phyloP scores from a whole-genome alignment of 2,329 filamentous ascomycete genomes.

The Arthrobotrys entomopaga region DNA sequence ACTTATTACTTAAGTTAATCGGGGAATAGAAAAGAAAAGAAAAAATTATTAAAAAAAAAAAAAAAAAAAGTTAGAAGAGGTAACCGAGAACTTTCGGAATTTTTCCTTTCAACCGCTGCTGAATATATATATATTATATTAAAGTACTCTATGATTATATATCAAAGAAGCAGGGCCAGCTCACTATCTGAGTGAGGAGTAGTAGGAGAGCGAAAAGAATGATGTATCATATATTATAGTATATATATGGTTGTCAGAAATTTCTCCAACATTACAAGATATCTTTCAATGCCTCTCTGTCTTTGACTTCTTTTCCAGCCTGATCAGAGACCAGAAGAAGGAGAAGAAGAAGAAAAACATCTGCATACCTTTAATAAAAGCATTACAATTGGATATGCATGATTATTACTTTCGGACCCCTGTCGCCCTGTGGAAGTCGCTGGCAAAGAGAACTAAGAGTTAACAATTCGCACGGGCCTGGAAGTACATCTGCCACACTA shows the following conservation, averaged over 20 bases:
- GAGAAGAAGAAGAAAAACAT: slow-evolving; percentile 16
- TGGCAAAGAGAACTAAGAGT: too few species aligned
- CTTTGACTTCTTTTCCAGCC: too few species aligned
- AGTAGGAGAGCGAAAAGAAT: not conserved
- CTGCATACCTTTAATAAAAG: slow-evolving; percentile 43
- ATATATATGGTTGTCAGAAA: slow-evolving; percentile 30
- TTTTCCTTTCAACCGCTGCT: slow-evolving; percentile 32
- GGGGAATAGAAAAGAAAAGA: too few species aligned
- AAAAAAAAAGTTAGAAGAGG: slow-evolving; percentile 28
- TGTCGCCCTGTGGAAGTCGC: not conserved
- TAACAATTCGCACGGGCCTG: slow-evolving; percentile 21
- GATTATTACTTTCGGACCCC: too few species aligned
- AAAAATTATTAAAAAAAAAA: slow-evolving; percentile 5
- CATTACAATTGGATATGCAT: slow-evolving; percentile 2
- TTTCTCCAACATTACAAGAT: slow-evolving; percentile 19
- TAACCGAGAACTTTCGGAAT: slow-evolving; percentile 45
- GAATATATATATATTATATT: slow-evolving; percentile 11
- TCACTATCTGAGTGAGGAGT: slow-evolving; percentile 33
- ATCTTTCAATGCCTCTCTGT: too few species aligned
- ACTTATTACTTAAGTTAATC: too few species aligned
- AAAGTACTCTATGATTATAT: too few species aligned
- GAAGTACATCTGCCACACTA: slow-evolving; percentile 4
- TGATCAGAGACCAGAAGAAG: not conserved
- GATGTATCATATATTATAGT: slow-evolving; percentile 30
- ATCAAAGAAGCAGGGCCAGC: slow-evolving; percentile 31